Evolutionary conservation across 1,139 yeast species (phyloP), one percentile per base, ranked within the genome.

Genomic region (Saccharomycopsis crataegensis): DNA sequence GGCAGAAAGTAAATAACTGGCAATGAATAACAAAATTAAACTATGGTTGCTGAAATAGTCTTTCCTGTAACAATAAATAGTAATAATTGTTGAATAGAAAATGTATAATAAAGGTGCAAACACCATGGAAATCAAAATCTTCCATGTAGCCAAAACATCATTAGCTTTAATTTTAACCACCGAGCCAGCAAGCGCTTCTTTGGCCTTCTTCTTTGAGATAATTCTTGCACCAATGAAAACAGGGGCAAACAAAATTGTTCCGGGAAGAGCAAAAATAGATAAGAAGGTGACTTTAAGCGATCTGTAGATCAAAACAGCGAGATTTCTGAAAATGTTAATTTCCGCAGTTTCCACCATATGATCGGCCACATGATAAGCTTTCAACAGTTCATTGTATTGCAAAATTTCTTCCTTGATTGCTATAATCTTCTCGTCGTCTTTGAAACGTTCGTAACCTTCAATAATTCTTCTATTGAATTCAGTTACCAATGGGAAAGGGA

Each of bases 71-170:
- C 52, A 54, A 59, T 75, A 67, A 64, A 71, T 74, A 12, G 88
- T 78, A 32, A 88, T 86, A 44, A 87, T 60, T 6, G 82, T 64
- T 0, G 97, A 90, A 68, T 93, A 93, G 57, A 86, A 74, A 48
- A 83, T 79, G 70, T 91, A 93, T 41, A 93, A 73, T 42, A 89
- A 67, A 1, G 99, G 99, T 0, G 97, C 94, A 57, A 88, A 73
- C 7, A 93, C 96, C 80, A 93, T 78, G 41, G 93, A 83, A 47
- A 93, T 91, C 60, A 93, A 74, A 46, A 93, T 83, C 68, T 93
- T 93, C 99, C 99, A 90, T 1, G 97, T 90, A 1, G 97, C 96
- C 57, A 90, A 77, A 33, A 93, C 97, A 67, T 93, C 99, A 57
- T 84, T 83, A 32, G 96, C 99, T 63, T 82, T 81, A 59, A 93